Base-by-base conservation (phyloP, 2,329 filamentous ascomycete genomes). In the Aureobasidium sp. region DNA sequence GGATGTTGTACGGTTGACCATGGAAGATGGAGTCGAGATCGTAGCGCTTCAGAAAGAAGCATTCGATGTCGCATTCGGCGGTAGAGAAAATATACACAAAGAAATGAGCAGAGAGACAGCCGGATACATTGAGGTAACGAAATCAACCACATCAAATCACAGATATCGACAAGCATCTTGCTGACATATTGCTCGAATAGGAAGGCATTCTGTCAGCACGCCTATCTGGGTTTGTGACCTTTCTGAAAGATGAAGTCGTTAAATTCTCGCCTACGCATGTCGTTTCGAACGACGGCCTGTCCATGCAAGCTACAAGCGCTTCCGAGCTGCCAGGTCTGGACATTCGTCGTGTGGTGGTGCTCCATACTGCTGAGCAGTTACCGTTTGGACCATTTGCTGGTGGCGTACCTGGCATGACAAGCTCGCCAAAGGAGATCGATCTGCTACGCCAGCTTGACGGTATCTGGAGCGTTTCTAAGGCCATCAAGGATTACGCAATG, bases 401-500 rank as follows among this genome's bases (percentile, higher is more conserved):
- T 7, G 46, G 46, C 27, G 1, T 48, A 13, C 46, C 46, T n/a
- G 46, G 46, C 2, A 20, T 26, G 7, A n/a, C 27, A 6, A 48
- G 24, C 10, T 48, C 27, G 9, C 46, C 26, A 10, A 6, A 9
- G 9, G 46, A 48, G 10, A 10, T 27, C 3, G 27, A n/a, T 24
- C 27, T 29, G n/a, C 46, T 48, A 10, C 46, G 5, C 5, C 26
- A 48, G 15, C 46, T 48, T 4, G 46, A 48, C 46, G 46, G 46
- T 2, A 32, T 48, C 15, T 32, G 46, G 46, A 48, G 46, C 12
- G 46, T 48, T 1, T 48, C 46, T 6, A 8, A n/a, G 8, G 46
- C 46, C 27, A 32, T 48, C 15, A 15, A 48, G 8, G 12, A 27
- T 15, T 67, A 67, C 41, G 60, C 65, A 5, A 44, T 51, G n/a